These are phyloP conservation scores for Myrica gale DNA, from an alignment of 306 rosid species.

Conservation along the genomic window DNA sequence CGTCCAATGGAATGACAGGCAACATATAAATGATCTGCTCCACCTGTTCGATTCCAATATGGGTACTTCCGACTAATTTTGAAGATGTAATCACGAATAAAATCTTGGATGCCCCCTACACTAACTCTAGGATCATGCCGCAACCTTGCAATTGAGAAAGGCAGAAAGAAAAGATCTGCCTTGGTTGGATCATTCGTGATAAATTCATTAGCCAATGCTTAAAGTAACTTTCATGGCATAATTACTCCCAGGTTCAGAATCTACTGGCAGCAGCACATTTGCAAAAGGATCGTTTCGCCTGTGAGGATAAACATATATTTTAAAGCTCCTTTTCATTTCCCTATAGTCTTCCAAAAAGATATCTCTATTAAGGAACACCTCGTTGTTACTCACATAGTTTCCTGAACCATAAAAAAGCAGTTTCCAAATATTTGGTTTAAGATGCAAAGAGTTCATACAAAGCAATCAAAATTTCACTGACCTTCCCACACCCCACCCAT, in stretches of 20 bases:
- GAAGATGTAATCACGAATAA: slow-evolving; percentile 54
- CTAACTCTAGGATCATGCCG: slow-evolving; percentile 67
- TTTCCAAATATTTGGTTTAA: slow-evolving; percentile 18
- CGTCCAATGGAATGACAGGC: slow-evolving; percentile 86
- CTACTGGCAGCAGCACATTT: slow-evolving; percentile 60
- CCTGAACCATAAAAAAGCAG: slow-evolving; percentile 41
- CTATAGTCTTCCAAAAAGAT: slow-evolving; percentile 64
- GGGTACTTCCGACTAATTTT: slow-evolving; percentile 55
- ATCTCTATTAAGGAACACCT: slow-evolving; percentile 64
- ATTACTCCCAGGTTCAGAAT: slow-evolving; percentile 65
- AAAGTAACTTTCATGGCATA: slow-evolving; percentile 88
- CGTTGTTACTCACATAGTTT: slow-evolving; percentile 34
- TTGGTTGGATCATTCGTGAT: slow-evolving; percentile 51
- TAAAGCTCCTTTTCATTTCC: slow-evolving; percentile 76
- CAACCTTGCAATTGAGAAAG: slow-evolving; percentile 78
- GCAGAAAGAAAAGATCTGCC: slow-evolving; percentile 80
- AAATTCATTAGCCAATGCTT: slow-evolving; percentile 61
- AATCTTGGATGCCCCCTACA: slow-evolving; percentile 62
- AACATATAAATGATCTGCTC: slow-evolving; percentile 75
- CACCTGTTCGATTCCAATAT: slow-evolving; percentile 69
- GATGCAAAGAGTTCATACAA: slow-evolving; percentile 10
- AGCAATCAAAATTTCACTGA: slow-evolving; percentile 18
- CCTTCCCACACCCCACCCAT: slow-evolving; percentile 16
- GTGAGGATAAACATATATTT: slow-evolving; percentile 89
- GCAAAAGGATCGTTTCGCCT: slow-evolving; percentile 57